Base-by-base conservation (phyloP, 768 basidiomycete species). In the Boletus rex-veris region DNA sequence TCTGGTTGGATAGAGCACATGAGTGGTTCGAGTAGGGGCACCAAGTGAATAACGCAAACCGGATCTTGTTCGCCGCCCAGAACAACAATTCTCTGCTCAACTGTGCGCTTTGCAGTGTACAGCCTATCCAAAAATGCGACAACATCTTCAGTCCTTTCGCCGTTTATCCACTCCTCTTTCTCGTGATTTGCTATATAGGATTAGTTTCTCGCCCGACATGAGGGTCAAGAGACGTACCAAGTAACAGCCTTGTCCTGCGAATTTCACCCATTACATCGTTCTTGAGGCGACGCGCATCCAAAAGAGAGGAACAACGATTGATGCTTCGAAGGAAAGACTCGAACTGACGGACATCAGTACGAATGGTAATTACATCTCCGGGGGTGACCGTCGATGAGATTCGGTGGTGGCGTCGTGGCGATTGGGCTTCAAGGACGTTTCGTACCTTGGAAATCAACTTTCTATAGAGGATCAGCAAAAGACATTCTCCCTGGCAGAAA, bases 231-330 rank as follows among this genome's bases (percentile, higher is more conserved):
- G 31, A 77, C 52, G 12, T 63, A 91, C 91, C 87, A 18, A 92
- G 77, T 30, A 87, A 66, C 37, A 85, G 62, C 47, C 90, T 80
- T 7, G 92, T 94, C 62, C 85, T 79, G 55, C 96, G 73, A 40
- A 96, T 90, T 73, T 98, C 94, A n/a, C 90, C 82, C 57, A 88
- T 84, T 35, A 99, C 80, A 62, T 99, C 97, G 58, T 91, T 95
- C 73, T 95, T 90, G 37, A 98, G 71, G 21, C 95, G 78, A 50
- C 93, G 80, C 4, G 94, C 94, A 64, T 99, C 97, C 31, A 94
- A 70, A 7, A 98, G 75, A 5, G 88, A 94, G 11, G 87, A 87
- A 61, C 85, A 86, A 31, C 84, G 81, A 55, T 78, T 81, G 64
- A 98, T 93, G 52, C 92, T 91, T 31, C 85, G 81, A 47, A 98